These are phyloP conservation scores for Pichia sp. DNA, from an alignment of 1,139 yeast genomes.

Conservation along the genomic window DNA sequence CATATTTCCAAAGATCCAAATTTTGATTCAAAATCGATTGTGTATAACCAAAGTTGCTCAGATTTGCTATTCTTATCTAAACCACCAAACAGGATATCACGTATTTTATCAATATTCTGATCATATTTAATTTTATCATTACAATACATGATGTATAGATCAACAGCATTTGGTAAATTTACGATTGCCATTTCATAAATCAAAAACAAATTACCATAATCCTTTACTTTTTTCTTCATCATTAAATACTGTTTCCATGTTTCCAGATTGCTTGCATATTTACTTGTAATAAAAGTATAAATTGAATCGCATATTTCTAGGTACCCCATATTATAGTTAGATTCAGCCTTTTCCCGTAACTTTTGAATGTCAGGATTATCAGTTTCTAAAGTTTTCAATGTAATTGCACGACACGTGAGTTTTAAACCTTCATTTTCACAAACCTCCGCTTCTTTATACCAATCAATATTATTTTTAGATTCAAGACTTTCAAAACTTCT, in stretches of 20 bases:
- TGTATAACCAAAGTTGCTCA: constrained; percentile 64
- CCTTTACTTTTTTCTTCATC: constrained; percentile 35
- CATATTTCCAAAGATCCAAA: constrained; percentile 37
- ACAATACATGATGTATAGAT: constrained; percentile 63
- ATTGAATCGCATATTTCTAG: constrained; percentile 40
- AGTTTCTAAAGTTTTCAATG: constrained; percentile 22
- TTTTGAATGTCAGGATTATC: constrained; percentile 12
- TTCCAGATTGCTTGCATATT: constrained; percentile 42
- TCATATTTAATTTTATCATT: constrained; percentile 53
- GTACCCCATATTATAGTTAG: constrained; percentile 30
- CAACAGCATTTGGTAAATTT: constrained; percentile 42
- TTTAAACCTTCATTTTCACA: constrained; percentile 36
- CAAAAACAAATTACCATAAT: constrained; percentile 31
- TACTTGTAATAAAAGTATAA: constrained; percentile 40
- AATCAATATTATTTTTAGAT: constrained; percentile 32
- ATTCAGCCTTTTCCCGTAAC: not conserved
- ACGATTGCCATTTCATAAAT: constrained; percentile 48
- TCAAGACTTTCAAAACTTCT: constrained; percentile 44
- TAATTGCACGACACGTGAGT: constrained; percentile 37
- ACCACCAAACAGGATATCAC: constrained; percentile 46
- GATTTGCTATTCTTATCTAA: constrained; percentile 37
- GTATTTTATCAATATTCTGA: constrained; percentile 46
- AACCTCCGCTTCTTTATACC: constrained; percentile 39
- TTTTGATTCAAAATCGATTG: constrained; percentile 56
- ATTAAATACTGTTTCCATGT: constrained; percentile 52